Base-by-base conservation (phyloP, 805 yeast species). In the Pichia sporocuriosa region DNA sequence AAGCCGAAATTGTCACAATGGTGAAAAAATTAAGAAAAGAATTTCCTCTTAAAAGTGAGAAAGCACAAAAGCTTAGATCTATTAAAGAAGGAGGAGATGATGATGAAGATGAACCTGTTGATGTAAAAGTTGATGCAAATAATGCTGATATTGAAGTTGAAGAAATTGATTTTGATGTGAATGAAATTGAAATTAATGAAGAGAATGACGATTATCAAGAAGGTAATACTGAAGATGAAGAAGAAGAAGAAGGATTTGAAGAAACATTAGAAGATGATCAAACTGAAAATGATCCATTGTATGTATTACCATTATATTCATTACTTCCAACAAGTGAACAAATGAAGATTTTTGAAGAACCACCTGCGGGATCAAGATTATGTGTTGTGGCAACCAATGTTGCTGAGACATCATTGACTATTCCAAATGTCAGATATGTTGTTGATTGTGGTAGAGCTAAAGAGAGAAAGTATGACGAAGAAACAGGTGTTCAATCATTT, bases 341-440 rank as follows among this genome's bases (percentile, higher is more conserved):
- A 65, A 80, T 93, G 88, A 84, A 80, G 57, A 95, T 93, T 2
- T 93, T 93, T 57, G 75, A 84, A 43, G 68, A 70, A 0, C 95
- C 96, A 2, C 98, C 98, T 3, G 65, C 67, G 21, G 95, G 95
- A 4, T 73, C 88, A 31, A 72, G 99, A 54, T 61, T 93, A 9
- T 88, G 97, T 68, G 83, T 93, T 30, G 86, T 93, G 25, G 96
- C 99, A 5, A 93, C 99, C 2, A 93, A 93, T 57, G 95, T 93
- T 43, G 99, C 99, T 0, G 99, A 93, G 61, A 93, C 99, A 0
- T 88, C 97, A 1, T 72, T 93, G 58, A 93, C 99, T 0, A 93
- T 93, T 52, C 98, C 98, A 0, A 94, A 95, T 9, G 84, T 94
- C 29, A 69, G 94, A 44, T 93, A 93, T 57, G 98, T 93, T 27